phyloP scores from a whole-genome alignment of 805 yeast species.

The Yarrowia yakushimensis region DNA sequence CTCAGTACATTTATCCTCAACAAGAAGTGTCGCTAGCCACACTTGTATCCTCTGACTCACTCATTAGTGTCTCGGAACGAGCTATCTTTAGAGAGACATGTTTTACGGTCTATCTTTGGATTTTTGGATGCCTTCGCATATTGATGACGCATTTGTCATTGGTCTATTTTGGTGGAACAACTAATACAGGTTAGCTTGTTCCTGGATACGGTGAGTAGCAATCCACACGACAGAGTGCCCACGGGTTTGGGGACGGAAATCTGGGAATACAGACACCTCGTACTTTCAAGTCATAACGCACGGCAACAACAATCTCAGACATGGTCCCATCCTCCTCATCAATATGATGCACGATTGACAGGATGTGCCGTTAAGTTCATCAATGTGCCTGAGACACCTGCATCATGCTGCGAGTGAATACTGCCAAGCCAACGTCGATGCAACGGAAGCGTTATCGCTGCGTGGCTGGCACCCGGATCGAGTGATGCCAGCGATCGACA shows the following conservation, averaged over 20 bases:
- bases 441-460: not conserved
- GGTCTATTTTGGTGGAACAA: too few relatives aligned
- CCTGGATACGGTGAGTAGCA: too few relatives aligned
- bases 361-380: not conserved
- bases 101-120: too few relatives aligned
- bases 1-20: not conserved
- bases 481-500: not conserved
- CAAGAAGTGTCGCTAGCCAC: too few relatives aligned
- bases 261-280: too few relatives aligned
- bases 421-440: not conserved
- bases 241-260: too few relatives aligned
- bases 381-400: conserved; percentile 4
- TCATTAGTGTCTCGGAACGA: not conserved
- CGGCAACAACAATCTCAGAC: too few relatives aligned
- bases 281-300: too few relatives aligned
- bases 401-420: not conserved
- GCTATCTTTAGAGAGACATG: not conserved
- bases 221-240: too few relatives aligned
- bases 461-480: not conserved
- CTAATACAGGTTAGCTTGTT: too few relatives aligned
- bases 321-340: not conserved
- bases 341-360: not conserved
- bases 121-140: too few relatives aligned
- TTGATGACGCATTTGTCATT: too few relatives aligned
- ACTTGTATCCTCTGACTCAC: not conserved